phyloP scores from a whole-genome alignment of 1,284 basidiomycete genomes.

The Sporisorium scitamineum region DNA sequence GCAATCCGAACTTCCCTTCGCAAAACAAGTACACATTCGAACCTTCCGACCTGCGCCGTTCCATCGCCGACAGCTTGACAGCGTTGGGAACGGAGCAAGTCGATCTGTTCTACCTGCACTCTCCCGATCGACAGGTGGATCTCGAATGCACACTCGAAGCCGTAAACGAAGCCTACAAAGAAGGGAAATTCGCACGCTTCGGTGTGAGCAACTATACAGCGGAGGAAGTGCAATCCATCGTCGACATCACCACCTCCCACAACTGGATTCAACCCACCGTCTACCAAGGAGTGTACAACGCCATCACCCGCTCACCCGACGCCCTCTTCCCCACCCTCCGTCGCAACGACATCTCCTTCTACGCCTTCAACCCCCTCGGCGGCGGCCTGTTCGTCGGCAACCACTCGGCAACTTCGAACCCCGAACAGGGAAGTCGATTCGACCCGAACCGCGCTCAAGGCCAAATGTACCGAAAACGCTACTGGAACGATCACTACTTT shows the following conservation, averaged over 20 bases:
- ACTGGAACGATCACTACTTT: conserved; percentile 59
- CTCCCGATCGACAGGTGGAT: conserved; percentile 73
- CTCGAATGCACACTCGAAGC: conserved; percentile 73
- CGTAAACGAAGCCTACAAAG: conserved; percentile 73
- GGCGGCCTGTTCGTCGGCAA: conserved; percentile 57
- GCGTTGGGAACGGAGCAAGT: conserved; percentile 69
- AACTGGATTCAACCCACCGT: conserved; percentile 76
- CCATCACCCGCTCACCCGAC: conserved; percentile 47
- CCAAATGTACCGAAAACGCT: conserved; percentile 49
- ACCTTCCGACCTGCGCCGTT: conserved; percentile 70
- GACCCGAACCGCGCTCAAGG: conserved; percentile 49
- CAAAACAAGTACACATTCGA: conserved; percentile 53
- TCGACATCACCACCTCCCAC: conserved; percentile 74
- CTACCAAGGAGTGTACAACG: conserved; percentile 75
- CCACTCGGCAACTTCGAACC: conserved; percentile 1
- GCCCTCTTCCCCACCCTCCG: conserved; percentile 55
- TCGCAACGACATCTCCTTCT: conserved; percentile 74
- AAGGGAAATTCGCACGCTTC: conserved; percentile 73
- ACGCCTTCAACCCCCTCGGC: conserved; percentile 70
- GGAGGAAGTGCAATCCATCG: conserved; percentile 78
- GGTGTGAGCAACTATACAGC: conserved; percentile 74
- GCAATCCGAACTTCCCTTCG: conserved; percentile 26
- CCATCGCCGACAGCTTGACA: conserved; percentile 63
- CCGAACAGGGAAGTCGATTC: conserved; percentile 48
- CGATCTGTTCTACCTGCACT: conserved; percentile 75